phyloP scores from a whole-genome alignment of 495 filamentous ascomycete genomes.

The Talaromyces ruber region DNA sequence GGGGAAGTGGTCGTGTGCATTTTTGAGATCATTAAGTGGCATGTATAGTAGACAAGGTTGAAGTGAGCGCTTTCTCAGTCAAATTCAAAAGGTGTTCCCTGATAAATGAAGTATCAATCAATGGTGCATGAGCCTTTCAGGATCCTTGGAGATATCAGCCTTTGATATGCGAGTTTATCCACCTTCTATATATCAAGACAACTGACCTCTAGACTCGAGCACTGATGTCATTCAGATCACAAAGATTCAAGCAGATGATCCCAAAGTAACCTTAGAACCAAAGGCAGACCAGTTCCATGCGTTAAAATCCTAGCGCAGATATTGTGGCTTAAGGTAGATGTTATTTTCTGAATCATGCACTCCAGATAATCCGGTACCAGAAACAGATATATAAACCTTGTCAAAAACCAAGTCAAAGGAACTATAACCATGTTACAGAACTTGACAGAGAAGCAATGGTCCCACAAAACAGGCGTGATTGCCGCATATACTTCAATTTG shows the following conservation, averaged over 20 bases:
- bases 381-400: not conserved
- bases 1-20: not conserved
- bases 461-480: not conserved
- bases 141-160: not conserved
- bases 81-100: not conserved
- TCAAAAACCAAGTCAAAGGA: not conserved
- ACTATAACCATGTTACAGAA: not conserved
- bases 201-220: not conserved
- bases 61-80: not conserved
- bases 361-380: not conserved
- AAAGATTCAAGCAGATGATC: not conserved
- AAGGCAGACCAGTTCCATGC: not conserved
- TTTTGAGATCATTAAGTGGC: constrained; percentile 15
- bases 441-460: not conserved
- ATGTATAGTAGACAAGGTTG: constrained; percentile 10
- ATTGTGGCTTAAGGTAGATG: not conserved
- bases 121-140: not conserved
- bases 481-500: not conserved
- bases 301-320: not conserved
- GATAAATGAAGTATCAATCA: not conserved
- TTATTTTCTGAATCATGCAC: not conserved
- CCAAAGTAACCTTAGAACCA: not conserved
- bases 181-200: not conserved
- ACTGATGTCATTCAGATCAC: not conserved
- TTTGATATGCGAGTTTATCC: not conserved